Evolutionary conservation across 305 asterid genomes (phyloP).

Genomic region (Fraxinus floribunda): DNA sequence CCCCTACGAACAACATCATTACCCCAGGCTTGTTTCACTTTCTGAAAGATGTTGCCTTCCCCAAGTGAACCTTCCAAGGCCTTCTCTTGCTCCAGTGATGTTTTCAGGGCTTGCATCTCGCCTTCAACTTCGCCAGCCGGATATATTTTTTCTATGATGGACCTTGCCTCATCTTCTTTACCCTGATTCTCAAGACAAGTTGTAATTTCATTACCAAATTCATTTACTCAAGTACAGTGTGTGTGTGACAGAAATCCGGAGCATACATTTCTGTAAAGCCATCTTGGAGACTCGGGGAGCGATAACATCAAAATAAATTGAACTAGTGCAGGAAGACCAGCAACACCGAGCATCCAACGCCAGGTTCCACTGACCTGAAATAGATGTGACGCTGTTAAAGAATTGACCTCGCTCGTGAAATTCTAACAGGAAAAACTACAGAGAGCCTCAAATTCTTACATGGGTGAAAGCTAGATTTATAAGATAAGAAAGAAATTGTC

Average conservation of each 20-base stretch:
- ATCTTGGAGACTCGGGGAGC: conserved; percentile 78
- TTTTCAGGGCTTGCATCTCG: conserved; percentile 43
- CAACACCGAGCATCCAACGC: conserved; percentile 86
- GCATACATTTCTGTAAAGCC: conserved; percentile 65
- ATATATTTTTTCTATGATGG: conserved; percentile 52
- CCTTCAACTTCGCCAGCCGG: conserved; percentile 50
- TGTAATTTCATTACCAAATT: not conserved
- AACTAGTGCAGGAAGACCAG: conserved; percentile 59
- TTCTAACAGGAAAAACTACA: not conserved
- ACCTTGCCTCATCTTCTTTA: conserved; percentile 52
- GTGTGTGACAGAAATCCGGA: not conserved
- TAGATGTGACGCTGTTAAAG: not conserved
- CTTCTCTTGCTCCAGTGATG: conserved; percentile 50
- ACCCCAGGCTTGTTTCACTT: conserved; percentile 44
- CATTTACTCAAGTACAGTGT: not conserved
- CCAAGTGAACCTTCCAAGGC: conserved; percentile 28
- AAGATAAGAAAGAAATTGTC: conserved; percentile 65
- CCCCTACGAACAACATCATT: conserved; percentile 55
- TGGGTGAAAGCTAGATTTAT: conserved; percentile 64
- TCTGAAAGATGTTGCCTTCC: conserved; percentile 35
- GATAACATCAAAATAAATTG: conserved; percentile 59
- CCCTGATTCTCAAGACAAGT: conserved; percentile 35
- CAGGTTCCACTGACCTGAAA: conserved; percentile 56
- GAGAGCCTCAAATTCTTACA: conserved; percentile 27
- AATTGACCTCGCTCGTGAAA: not conserved